Evolutionary conservation across 305 asterid species (phyloP).

Genomic region (Fraxinus sp.): DNA sequence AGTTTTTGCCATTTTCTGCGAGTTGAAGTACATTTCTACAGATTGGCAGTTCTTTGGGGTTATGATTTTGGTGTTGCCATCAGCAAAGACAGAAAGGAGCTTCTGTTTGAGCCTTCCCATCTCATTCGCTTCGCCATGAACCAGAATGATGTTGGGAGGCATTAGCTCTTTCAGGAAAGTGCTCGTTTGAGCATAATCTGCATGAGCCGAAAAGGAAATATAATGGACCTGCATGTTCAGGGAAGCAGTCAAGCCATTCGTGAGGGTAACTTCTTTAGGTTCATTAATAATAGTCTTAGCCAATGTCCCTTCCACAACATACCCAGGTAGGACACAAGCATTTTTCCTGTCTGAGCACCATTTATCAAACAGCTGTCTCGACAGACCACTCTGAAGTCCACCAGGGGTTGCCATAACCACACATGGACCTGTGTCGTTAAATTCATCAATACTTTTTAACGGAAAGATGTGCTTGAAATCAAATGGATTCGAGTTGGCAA

Average conservation of each 20-base stretch:
- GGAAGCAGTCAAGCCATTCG: conserved; percentile 82
- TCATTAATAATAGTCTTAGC: conserved; percentile 86
- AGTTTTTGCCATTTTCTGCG: conserved; percentile 88
- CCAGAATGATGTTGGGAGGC: conserved; percentile 95
- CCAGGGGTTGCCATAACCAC: conserved; percentile 99
- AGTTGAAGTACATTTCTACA: conserved; percentile 88
- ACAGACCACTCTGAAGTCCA: conserved; percentile 90
- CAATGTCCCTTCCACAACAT: conserved; percentile 79
- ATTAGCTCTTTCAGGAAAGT: conserved; percentile 83
- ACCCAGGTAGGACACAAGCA: conserved; percentile 89
- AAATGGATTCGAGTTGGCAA: conserved; percentile 72
- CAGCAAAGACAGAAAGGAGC: conserved; percentile 76
- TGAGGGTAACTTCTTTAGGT: conserved; percentile 89
- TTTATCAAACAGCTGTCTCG: conserved; percentile 90
- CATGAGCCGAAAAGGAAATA: conserved; percentile 96
- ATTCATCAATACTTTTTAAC: conserved; percentile 75
- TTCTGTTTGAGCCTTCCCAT: conserved; percentile 93
- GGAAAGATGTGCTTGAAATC: conserved; percentile 92
- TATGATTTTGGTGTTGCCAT: conserved; percentile 74
- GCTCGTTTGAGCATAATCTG: conserved; percentile 90
- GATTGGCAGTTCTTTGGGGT: conserved; percentile 95
- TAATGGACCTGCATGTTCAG: conserved; percentile 86
- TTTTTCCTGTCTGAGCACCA: conserved; percentile 95
- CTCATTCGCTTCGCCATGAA: conserved; percentile 91
- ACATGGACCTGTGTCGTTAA: conserved; percentile 85